Evolutionary conservation across 1,284 basidiomycete genomes (phyloP), one percentile per base, ranked within the genome.

Genomic region (Pseudozyma thailandica): DNA sequence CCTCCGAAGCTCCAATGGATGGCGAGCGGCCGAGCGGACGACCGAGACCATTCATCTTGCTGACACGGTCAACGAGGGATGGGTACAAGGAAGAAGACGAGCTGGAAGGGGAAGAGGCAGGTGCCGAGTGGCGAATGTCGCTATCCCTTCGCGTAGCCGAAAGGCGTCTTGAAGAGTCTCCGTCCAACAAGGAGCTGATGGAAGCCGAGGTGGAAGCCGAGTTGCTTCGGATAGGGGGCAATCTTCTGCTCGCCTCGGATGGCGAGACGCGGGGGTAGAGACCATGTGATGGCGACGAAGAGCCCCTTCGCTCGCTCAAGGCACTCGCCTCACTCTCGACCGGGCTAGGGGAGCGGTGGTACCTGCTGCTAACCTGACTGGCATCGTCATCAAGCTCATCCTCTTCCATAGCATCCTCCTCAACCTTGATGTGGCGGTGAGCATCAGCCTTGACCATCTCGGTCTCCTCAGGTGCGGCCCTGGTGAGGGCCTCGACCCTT

Each of bases 401-500:
- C 47, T 73, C 74, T 33, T 58, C 57, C 69, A 75, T 75, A n/a
- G 63, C 69, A 13, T 60, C 62, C 20, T 62, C 65, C 38, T 61
- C 58, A 2, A 37, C 45, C 60, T 71, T 68, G 57, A 53, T 38
- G 13, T 43, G 56, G 26, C 38, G 60, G 53, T 50, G 23, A 13
- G 43, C 26, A 9, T 47, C 48, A 15, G 23, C 26, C 13, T 55
- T 45, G 23, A 51, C 13, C 2, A 28, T 15, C 5, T 38, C 45
- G 1, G 41, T 26, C 15, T 60, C 38, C n/a, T 59, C 60, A 10
- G 80, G 80, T n/a, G 74, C 76, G 5, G 78, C 78, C 16, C 80
- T 71, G 15, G 72, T 80, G 15, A 82, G 72, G 1, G 79, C 72
- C 56, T 80, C 78, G 5, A 81, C 79, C 35, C 70, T 69, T 15